Conservation (phyloP, 2,329 filamentous ascomycete species). For the Paecilomyces niveus region DNA sequence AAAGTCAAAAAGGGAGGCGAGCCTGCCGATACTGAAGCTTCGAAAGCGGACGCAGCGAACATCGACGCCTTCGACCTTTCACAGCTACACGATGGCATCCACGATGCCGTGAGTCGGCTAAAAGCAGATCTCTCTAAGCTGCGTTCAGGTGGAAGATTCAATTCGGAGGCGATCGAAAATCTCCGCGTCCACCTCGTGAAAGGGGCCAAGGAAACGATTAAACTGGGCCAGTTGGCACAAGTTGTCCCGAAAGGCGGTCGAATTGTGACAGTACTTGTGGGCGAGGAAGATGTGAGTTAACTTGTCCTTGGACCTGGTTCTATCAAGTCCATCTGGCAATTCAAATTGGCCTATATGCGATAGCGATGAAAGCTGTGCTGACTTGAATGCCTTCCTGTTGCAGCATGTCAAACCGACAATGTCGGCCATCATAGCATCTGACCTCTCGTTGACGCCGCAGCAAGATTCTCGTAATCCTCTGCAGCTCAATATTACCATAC, state of each 20-base stretch:
- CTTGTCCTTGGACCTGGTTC: neutral
- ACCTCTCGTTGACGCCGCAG: conserved; percentile 37
- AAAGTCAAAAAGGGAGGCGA: conserved; percentile 40
- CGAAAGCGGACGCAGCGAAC: conserved; percentile 22
- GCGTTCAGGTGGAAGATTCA: conserved; percentile 55
- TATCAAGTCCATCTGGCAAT: neutral
- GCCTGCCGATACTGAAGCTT: conserved; percentile 21
- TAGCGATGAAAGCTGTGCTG: neutral
- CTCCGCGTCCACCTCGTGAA: conserved; percentile 55
- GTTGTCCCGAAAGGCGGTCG: conserved; percentile 59
- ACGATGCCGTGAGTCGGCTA: conserved; percentile 48
- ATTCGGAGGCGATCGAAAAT: conserved; percentile 54
- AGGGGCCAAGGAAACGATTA: conserved; percentile 43
- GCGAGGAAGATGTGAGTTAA: conserved; percentile 54
- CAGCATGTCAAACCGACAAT: conserved; percentile 40
- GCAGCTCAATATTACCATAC: conserved; percentile 39
- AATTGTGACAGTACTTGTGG: conserved; percentile 54
- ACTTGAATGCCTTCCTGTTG: neutral
- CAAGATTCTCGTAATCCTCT: conserved; percentile 36
- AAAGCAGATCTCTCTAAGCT: conserved; percentile 57
- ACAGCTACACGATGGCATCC: conserved; percentile 49
- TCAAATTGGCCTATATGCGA: neutral
- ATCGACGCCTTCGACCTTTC: conserved; percentile 57
- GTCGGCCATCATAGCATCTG: conserved; percentile 35
- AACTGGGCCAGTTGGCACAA: conserved; percentile 58